A percentile compares a stretch with the other conserved stretches of the same genome.
Evolutionary conservation across 2,329 filamentous ascomycete species (phyloP).

Genomic region (Emmonsiellopsis sp.): DNA sequence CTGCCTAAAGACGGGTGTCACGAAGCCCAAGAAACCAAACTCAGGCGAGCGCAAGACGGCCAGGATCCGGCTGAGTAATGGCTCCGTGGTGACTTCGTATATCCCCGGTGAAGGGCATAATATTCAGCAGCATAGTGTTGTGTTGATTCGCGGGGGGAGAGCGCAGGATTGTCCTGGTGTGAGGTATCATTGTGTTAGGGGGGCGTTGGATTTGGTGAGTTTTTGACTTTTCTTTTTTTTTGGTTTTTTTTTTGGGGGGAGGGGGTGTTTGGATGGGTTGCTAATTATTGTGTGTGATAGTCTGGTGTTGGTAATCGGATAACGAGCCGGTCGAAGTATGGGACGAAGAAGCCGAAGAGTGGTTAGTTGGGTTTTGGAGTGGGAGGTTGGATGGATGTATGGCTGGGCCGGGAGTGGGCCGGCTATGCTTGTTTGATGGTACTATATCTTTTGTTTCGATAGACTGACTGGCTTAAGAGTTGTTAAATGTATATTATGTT

Average conservation of each 20-base stretch:
- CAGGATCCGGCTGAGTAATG: slow-evolving; percentile 77
- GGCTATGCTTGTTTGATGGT: too few relatives aligned
- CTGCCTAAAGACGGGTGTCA: slow-evolving; percentile 85
- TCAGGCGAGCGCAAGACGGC: slow-evolving; percentile 95
- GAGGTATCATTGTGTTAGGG: slow-evolving; percentile 85
- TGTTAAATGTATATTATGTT: too few relatives aligned
- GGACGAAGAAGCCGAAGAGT: slow-evolving; percentile 92
- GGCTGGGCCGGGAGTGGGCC: too few relatives aligned
- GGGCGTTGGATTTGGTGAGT: slow-evolving; percentile 84
- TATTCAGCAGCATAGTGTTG: slow-evolving; percentile 96
- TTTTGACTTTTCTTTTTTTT: slow-evolving; percentile 16
- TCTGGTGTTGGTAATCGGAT: slow-evolving; percentile 80
- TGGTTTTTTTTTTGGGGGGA: slow-evolving; percentile 6
- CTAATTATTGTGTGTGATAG: slow-evolving; percentile 36
- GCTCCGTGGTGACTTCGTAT: slow-evolving; percentile 81
- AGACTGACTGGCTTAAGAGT: too few relatives aligned
- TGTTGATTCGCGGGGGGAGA: slow-evolving; percentile 85
- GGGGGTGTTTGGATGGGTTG: slow-evolving; percentile 62
- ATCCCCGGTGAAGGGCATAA: slow-evolving; percentile 97
- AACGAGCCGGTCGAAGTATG: slow-evolving; percentile 88
- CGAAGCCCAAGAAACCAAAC: slow-evolving; percentile 97
- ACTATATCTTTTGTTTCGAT: too few relatives aligned
- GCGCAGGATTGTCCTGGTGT: slow-evolving; percentile 98
- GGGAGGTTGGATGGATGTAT: too few relatives aligned
- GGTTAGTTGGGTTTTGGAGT: slow-evolving; percentile 39